These are phyloP conservation scores for Piloderma croceum DNA, from an alignment of 768 basidiomycete species.

Conservation along the genomic window DNA sequence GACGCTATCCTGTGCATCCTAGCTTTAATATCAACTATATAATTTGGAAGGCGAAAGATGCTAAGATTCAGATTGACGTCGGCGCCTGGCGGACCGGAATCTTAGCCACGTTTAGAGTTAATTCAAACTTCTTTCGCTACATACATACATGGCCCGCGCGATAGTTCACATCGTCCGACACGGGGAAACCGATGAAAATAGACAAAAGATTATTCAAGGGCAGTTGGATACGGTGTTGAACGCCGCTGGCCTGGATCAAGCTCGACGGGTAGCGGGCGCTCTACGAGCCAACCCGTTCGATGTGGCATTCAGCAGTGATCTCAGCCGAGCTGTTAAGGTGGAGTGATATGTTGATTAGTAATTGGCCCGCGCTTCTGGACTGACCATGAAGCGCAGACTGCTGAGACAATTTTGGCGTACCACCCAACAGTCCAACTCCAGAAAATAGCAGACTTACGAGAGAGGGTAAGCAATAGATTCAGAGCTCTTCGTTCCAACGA, in stretches of 20 bases:
- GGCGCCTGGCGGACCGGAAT: too few relatives aligned
- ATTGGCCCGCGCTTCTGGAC: constrained; percentile 1
- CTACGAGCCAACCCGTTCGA: constrained; percentile 52
- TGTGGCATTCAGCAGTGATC: constrained; percentile 65
- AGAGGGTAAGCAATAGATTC: constrained; percentile 45
- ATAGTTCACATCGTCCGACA: constrained; percentile 72
- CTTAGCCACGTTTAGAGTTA: too few relatives aligned
- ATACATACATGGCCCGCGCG: too few relatives aligned
- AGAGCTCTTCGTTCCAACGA: constrained; percentile 1
- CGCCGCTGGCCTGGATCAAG: constrained; percentile 54
- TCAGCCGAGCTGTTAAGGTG: constrained; percentile 63
- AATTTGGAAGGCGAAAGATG: too few relatives aligned
- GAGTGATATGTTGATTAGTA: constrained; percentile 10
- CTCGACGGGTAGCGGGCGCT: constrained; percentile 46
- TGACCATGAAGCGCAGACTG: constrained; percentile 44
- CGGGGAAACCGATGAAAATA: constrained; percentile 73
- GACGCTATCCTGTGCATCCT: constrained; percentile 1
- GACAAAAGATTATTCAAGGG: constrained; percentile 62
- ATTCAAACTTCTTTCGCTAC: too few relatives aligned
- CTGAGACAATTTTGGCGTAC: constrained; percentile 51
- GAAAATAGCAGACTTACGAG: constrained; percentile 47
- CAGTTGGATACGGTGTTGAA: constrained; percentile 69
- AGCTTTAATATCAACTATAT: too few relatives aligned
- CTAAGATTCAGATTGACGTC: too few relatives aligned
- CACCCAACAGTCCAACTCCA: constrained; percentile 44